Conservation (phyloP, 192 early-diverging fungal genomes). For the Oehlia diaphana region DNA sequence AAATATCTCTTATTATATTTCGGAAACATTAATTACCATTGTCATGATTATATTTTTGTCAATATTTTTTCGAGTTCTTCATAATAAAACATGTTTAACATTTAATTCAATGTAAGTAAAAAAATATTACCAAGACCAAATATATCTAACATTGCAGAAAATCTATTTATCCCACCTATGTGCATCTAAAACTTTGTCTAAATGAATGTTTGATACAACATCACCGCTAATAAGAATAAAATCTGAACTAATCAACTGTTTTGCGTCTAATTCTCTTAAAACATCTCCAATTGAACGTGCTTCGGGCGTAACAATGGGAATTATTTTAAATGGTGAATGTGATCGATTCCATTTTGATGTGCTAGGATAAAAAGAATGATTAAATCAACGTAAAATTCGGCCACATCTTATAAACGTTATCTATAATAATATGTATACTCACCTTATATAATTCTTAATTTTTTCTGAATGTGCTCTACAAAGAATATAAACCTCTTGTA, state of each 20-base stretch:
- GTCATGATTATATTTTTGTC: constrained; percentile 95
- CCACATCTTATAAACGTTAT: not conserved
- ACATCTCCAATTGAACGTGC: constrained; percentile 87
- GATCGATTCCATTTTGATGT: constrained; percentile 72
- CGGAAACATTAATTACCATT: constrained; percentile 64
- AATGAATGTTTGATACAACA: constrained; percentile 86
- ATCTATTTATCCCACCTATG: constrained; percentile 50
- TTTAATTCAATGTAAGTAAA: not conserved
- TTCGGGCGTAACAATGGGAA: constrained; percentile 71
- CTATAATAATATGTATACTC: constrained; percentile 27
- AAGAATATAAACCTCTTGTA: constrained; percentile 84
- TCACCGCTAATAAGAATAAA: constrained; percentile 93
- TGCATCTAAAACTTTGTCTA: constrained; percentile 72
- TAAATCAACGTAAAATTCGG: not conserved
- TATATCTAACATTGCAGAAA: not conserved
- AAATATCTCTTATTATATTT: not conserved
- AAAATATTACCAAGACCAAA: not conserved
- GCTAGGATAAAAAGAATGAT: constrained; percentile 30
- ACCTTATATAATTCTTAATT: constrained; percentile 85
- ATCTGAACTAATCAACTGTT: constrained; percentile 76
- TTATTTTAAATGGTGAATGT: constrained; percentile 67
- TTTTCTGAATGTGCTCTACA: constrained; percentile 82
- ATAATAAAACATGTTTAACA: not conserved
- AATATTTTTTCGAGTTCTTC: constrained; percentile 59
- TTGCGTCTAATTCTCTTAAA: constrained; percentile 83